Conservation (phyloP, 2,329 filamentous ascomycete species). For the Venturia pyrina region DNA sequence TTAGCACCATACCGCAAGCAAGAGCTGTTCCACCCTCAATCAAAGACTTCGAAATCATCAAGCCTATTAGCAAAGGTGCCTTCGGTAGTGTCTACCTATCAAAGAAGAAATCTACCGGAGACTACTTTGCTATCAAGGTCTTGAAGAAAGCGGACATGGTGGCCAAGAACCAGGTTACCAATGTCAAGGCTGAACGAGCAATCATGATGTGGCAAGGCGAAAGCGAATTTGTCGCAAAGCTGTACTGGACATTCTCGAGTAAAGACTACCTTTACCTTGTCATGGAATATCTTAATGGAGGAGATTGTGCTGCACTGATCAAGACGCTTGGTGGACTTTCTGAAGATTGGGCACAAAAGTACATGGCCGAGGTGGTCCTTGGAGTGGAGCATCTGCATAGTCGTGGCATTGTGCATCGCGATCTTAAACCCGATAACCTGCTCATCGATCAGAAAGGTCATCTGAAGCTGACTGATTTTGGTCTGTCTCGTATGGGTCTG, state of each 20-base stretch:
- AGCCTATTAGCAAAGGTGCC: conserved; percentile 96
- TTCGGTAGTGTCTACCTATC: conserved; percentile 97
- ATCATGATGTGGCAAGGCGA: conserved; percentile 99
- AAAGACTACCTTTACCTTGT: conserved; percentile 98
- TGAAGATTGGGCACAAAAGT: conserved; percentile 98
- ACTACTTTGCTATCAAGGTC: conserved; percentile 98
- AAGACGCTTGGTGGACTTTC: conserved; percentile 86
- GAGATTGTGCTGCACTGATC: conserved; percentile 92
- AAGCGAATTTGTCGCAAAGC: conserved; percentile 96
- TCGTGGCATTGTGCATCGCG: conserved; percentile 89
- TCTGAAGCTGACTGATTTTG: conserved; percentile 94
- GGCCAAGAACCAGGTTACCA: conserved; percentile 97
- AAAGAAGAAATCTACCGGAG: conserved; percentile 96
- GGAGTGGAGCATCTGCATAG: conserved; percentile 93
- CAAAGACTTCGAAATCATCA: conserved; percentile 99
- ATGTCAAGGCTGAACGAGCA: conserved; percentile 94
- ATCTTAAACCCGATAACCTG: conserved; percentile 93
- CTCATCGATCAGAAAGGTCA: conserved; percentile 96
- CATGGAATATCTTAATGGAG: conserved; percentile 98
- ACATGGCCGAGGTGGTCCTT: conserved; percentile 90
- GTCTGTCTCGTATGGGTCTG: conserved; percentile 91
- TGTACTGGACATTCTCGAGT: conserved; percentile 99
- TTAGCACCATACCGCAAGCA: conserved; percentile 69
- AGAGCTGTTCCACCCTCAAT: conserved; percentile 89
- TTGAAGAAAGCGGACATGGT: conserved; percentile 99